A percentile compares a stretch with the other conserved stretches of the same genome.
These are phyloP conservation scores for Syncephalastrum monosporum DNA, from an alignment of 371 early-diverging fungal genomes.

Conservation along the genomic window DNA sequence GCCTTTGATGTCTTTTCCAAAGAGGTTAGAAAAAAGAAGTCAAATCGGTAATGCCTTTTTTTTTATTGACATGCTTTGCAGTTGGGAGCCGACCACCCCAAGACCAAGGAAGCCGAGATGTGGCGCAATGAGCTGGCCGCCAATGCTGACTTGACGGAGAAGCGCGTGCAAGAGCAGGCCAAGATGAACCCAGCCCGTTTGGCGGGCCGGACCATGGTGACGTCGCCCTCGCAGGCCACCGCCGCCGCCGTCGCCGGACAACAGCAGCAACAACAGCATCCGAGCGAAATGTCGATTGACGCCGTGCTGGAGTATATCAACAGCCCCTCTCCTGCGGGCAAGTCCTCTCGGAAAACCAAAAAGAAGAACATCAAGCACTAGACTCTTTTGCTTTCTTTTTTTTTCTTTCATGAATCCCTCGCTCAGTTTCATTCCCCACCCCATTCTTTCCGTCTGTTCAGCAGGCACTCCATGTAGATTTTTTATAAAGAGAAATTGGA, in stretches of 20 bases:
- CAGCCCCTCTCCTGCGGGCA: constrained; percentile 22
- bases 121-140: constrained; percentile 72
- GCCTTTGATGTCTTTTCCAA: constrained; percentile 69
- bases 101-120: constrained; percentile 71
- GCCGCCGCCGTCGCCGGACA: constrained; percentile 5
- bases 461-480: too few relatives aligned
- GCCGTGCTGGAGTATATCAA: constrained; percentile 62
- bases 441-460: too few relatives aligned
- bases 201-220: too few relatives aligned
- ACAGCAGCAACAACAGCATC: constrained; percentile 4
- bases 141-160: constrained; percentile 48
- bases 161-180: constrained; percentile 25
- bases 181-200: constrained; percentile 6
- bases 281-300: constrained; percentile 60
- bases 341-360: constrained; percentile 24
- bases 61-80: constrained; percentile 12
- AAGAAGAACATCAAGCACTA: constrained; percentile 18
- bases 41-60: background rate
- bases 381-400: too few relatives aligned
- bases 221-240: constrained; percentile 4
- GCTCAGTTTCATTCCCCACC: too few relatives aligned
- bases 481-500: too few relatives aligned
- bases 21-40: constrained; percentile 30
- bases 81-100: constrained; percentile 74
- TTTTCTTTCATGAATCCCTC: too few relatives aligned